phyloP scores from a whole-genome alignment of 306 rosid genomes.

The Fagus crenata region DNA sequence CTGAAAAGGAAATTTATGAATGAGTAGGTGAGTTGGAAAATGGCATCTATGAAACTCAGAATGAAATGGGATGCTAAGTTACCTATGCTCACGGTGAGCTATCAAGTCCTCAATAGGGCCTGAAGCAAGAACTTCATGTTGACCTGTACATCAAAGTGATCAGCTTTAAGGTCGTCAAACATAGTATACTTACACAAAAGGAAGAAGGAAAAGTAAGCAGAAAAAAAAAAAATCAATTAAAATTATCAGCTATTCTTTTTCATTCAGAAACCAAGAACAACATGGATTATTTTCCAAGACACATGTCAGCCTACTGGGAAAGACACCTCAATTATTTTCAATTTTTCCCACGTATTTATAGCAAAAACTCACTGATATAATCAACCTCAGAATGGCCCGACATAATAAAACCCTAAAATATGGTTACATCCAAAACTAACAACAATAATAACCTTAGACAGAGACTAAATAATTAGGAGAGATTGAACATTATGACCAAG shows the following conservation, averaged over 20 bases:
- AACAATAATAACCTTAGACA: neutral
- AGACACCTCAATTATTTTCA: neutral
- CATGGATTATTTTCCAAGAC: neutral
- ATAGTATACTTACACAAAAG: neutral
- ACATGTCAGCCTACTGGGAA: neutral
- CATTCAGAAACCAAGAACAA: neutral
- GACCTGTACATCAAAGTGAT: constrained; percentile 47
- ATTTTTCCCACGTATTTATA: neutral
- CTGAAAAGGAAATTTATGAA: constrained; percentile 44
- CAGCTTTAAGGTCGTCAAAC: neutral
- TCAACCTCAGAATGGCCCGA: neutral
- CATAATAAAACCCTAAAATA: neutral
- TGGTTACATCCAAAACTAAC: neutral
- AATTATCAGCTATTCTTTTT: neutral
- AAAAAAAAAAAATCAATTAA: neutral
- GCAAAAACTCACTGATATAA: neutral
- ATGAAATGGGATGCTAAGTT: constrained; percentile 28
- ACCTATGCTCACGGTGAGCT: constrained; percentile 99
- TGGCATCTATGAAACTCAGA: constrained; percentile 14
- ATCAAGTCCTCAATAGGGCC: constrained; percentile 98
- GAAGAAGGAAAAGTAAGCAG: neutral
- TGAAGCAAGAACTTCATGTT: constrained; percentile 98
- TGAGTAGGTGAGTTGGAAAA: constrained; percentile 31
- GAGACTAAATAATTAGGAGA: neutral
- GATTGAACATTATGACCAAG: neutral